Evolutionary conservation across 208 protist genomes (phyloP).

Genomic region (Wallacemonas sp.): DNA sequence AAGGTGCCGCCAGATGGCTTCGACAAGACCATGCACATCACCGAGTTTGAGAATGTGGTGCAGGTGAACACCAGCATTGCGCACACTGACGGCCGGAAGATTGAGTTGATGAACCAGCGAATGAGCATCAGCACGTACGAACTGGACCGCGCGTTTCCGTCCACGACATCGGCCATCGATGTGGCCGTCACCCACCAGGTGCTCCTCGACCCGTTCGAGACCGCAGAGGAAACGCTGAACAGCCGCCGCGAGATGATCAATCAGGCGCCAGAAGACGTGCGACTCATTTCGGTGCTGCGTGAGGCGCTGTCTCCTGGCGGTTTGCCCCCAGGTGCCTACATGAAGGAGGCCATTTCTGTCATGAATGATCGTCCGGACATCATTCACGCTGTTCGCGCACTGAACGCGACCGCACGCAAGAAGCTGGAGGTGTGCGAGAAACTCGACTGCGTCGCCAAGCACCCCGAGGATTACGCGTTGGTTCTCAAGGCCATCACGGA

Average conservation of each 20-base stretch:
- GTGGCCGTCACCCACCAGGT: conserved; percentile 42
- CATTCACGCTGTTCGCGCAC: conserved; percentile 39
- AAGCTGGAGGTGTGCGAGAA: conserved; percentile 67
- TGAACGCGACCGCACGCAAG: conserved; percentile 34
- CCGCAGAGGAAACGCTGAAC: conserved; percentile 61
- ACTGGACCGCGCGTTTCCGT: conserved; percentile 78
- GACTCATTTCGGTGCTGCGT: conserved; percentile 50
- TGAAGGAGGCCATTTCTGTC: conserved; percentile 76
- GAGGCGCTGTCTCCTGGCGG: conserved; percentile 65
- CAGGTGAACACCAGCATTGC: conserved; percentile 26
- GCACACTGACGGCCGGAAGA: conserved; percentile 10
- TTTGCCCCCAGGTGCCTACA: conserved; percentile 70
- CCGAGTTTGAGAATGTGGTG: conserved; percentile 62
- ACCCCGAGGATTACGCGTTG: conserved; percentile 80
- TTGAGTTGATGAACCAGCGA: conserved; percentile 67
- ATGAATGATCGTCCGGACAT: conserved; percentile 61
- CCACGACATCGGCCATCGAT: conserved; percentile 77
- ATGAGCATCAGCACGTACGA: conserved; percentile 75
- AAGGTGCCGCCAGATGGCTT: conserved; percentile 47
- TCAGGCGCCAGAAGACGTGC: conserved; percentile 40
- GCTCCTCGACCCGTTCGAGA: conserved; percentile 70
- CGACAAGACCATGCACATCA: conserved; percentile 65
- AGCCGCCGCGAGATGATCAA: conserved; percentile 52
- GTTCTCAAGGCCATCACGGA: conserved; percentile 87
- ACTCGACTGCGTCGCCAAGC: conserved; percentile 39